A percentile compares a stretch with the other conserved stretches of the same genome.
phyloP scores from a whole-genome alignment of 495 filamentous ascomycete species.

The Talaromyces wortmannii region DNA sequence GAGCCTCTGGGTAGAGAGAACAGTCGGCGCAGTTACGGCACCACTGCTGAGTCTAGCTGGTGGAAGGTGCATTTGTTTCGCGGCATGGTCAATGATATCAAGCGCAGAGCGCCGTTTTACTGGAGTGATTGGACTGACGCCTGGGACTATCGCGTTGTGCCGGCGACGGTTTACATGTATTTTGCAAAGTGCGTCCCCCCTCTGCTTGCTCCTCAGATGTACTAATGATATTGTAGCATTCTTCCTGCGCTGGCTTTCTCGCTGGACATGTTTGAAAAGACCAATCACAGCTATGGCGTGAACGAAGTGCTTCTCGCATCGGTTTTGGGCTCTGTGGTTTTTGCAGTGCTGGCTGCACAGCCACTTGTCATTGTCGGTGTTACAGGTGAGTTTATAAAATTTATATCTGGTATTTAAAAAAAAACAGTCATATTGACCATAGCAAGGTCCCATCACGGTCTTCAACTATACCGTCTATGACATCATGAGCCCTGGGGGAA shows the following conservation, averaged over 20 bases:
- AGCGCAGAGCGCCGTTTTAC: conserved; percentile 66
- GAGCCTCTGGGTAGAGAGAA: not conserved
- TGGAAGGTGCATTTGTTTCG: conserved; percentile 52
- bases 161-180: conserved; percentile 83
- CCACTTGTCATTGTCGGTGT: conserved; percentile 85
- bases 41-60: conserved; percentile 28
- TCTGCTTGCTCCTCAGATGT: not conserved
- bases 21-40: not conserved
- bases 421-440: not conserved
- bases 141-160: conserved; percentile 78
- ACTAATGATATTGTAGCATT: conserved; percentile 45
- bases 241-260: conserved; percentile 78
- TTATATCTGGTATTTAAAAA: not conserved
- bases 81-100: conserved; percentile 69
- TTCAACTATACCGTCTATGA: conserved; percentile 87
- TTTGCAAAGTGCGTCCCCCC: conserved; percentile 66
- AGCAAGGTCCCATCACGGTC: conserved; percentile 69
- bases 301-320: conserved; percentile 79
- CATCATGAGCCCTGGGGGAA: conserved; percentile 63
- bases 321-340: conserved; percentile 71
- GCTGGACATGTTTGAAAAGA: conserved; percentile 80
- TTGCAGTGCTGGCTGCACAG: conserved; percentile 68
- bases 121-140: conserved; percentile 75
- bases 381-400: conserved; percentile 47
- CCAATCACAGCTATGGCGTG: conserved; percentile 70